These are phyloP conservation scores for Phlebopus sp. DNA, from an alignment of 1,284 basidiomycete genomes.

Conservation along the genomic window DNA sequence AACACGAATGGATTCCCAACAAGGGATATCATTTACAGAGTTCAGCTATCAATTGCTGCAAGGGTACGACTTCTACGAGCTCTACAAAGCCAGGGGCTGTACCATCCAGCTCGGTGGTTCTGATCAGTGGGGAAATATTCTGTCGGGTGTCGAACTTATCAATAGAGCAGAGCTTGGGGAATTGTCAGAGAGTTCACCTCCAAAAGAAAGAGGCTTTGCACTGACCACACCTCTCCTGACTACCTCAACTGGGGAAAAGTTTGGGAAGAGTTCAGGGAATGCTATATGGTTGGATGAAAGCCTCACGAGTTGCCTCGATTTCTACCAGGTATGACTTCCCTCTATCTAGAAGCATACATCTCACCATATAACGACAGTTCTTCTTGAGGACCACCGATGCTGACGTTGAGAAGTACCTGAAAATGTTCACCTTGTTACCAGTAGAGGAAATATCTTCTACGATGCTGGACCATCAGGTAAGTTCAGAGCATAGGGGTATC, in stretches of 20 bases:
- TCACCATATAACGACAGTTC: conserved; percentile 55
- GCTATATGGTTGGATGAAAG: conserved; percentile 85
- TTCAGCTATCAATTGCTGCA: conserved; percentile 98
- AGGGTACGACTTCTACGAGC: conserved; percentile 89
- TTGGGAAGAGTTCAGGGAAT: conserved; percentile 96
- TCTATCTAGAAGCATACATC: not conserved
- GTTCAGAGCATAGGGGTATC: not conserved
- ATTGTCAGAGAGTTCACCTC: conserved; percentile 32
- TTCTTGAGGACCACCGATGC: conserved; percentile 82
- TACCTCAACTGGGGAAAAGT: conserved; percentile 88
- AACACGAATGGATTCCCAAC: conserved; percentile 72
- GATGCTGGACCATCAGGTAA: conserved; percentile 59
- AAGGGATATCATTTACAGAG: conserved; percentile 94
- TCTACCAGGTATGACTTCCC: conserved; percentile 74
- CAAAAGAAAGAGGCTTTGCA: conserved; percentile 65
- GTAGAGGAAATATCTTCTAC: conserved; percentile 55
- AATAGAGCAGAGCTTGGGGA: conserved; percentile 31
- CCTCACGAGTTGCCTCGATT: conserved; percentile 82
- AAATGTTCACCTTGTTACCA: conserved; percentile 81
- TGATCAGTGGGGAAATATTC: conserved; percentile 99
- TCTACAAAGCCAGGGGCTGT: conserved; percentile 70
- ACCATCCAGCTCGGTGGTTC: conserved; percentile 93
- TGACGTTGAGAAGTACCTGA: conserved; percentile 81
- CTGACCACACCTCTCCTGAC: conserved; percentile 94
- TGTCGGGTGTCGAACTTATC: conserved; percentile 89